phyloP scores from a whole-genome alignment of 2,329 filamentous ascomycete species.

The Cadophora sp. region DNA sequence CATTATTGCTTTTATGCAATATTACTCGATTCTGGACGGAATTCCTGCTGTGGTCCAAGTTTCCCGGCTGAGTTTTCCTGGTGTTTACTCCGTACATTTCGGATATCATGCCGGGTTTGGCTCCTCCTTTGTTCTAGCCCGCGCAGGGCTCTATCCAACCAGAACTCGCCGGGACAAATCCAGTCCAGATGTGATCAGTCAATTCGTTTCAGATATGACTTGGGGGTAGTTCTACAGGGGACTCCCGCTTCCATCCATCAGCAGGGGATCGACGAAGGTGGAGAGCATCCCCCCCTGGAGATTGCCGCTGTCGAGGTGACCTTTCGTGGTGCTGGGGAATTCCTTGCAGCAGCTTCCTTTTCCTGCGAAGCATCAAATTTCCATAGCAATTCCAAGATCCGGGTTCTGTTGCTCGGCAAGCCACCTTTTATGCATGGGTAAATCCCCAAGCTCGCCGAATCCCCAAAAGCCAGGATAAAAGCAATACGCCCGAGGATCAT shows the following conservation, averaged over 20 bases:
- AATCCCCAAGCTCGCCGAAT: background rate
- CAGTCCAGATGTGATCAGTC: conserved; percentile 20
- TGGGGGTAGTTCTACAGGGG: conserved; percentile 11
- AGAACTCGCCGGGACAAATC: conserved; percentile 1
- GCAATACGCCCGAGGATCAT: background rate
- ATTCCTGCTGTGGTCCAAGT: background rate
- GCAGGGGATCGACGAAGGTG: conserved; percentile 30
- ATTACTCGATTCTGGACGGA: background rate
- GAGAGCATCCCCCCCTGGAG: conserved; percentile 20
- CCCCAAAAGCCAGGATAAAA: conserved; percentile 12
- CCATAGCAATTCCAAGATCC: conserved; percentile 12
- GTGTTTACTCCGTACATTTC: conserved; percentile 1
- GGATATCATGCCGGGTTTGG: background rate
- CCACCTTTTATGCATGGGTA: conserved; percentile 5
- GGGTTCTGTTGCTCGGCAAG: conserved; percentile 21
- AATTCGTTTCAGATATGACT: conserved; percentile 22
- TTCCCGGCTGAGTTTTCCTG: background rate
- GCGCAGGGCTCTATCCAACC: background rate
- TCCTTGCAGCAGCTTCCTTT: conserved; percentile 8
- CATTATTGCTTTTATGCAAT: background rate
- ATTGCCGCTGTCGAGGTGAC: conserved; percentile 13
- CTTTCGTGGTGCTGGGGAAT: conserved; percentile 1
- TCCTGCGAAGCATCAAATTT: conserved; percentile 25
- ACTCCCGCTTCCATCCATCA: conserved; percentile 19
- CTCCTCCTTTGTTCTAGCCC: background rate